Evolutionary conservation across 2,329 filamentous ascomycete species (phyloP), one percentile per base, ranked within the genome.

Genomic region (Trichoderma lentiforme): DNA sequence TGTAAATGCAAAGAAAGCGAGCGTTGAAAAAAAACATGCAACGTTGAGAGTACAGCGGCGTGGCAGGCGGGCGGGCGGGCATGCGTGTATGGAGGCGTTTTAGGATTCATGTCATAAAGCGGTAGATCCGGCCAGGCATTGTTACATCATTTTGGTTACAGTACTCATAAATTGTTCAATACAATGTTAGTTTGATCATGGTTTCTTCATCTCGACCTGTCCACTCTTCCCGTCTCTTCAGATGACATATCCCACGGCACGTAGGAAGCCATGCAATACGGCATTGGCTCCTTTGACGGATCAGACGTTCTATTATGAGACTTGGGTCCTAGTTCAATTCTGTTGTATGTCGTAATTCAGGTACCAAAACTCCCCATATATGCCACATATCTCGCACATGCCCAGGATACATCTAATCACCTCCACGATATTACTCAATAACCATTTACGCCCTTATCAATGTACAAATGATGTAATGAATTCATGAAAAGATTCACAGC

Each of bases 51-150:
- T 51, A 61, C 18, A 14, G 56, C 56, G 11, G 56, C 56, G 39
- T 58, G 39, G 51, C 6, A 28, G 18, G 53, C 36, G 36, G 36
- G 28, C 6, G 18, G 18, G 53, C 36, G 36, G 56, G 36, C 6
- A 18, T 21, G 56, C n/a, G 26, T 26, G 9, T 30, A 28, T 21
- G 64, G 56, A 32, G 66, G 66, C 66, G 66, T 70, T 70, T 67
- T 62, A 51, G 66, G 66, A 51, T 70, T 30, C 60, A 62, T 70
- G 66, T 70, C 66, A 70, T 70, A 51, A 57, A 70, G 39, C 57
- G 66, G 66, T 70, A 70, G 36, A 70, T 70, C 39, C 47, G 39
- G 36, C 66, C 26, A 43, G 66, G 66, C 39, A 53, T 28, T 62
- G 21, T 36, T 57, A 58, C n/a, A 53, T 18, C 53, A 24, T 66